phyloP scores from a whole-genome alignment of 192 early-diverging fungal genomes.

The Entomortierella beljakovae region DNA sequence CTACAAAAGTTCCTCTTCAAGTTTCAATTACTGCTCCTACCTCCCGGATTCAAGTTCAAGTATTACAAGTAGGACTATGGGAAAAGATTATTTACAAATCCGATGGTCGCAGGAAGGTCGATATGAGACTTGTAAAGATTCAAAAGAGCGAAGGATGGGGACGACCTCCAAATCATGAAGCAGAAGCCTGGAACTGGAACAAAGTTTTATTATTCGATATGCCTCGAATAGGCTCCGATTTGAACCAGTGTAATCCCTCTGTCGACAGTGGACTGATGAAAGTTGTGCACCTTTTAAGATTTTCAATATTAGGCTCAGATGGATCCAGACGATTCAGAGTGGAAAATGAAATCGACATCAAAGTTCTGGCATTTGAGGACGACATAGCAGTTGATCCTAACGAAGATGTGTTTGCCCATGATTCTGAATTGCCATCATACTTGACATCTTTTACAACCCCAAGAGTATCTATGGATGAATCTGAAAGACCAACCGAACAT shows the following conservation, averaged over 20 bases:
- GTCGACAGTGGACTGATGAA: slow-evolving; percentile 51
- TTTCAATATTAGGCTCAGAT: slow-evolving; percentile 40
- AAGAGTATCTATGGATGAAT: slow-evolving; percentile 48
- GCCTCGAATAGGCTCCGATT: slow-evolving; percentile 42
- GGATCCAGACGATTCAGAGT: slow-evolving; percentile 20
- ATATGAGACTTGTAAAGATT: slow-evolving; percentile 50
- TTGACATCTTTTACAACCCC: slow-evolving; percentile 47
- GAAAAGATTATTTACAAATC: slow-evolving; percentile 43
- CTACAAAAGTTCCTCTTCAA: slow-evolving; percentile 43
- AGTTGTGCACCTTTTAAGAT: slow-evolving; percentile 32
- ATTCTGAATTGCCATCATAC: slow-evolving; percentile 36
- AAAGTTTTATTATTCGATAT: slow-evolving; percentile 50
- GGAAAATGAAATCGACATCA: slow-evolving; percentile 48
- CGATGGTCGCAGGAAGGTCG: slow-evolving; percentile 45
- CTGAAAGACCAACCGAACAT: slow-evolving; percentile 38
- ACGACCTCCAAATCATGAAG: slow-evolving; percentile 5
- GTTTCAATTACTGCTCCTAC: slow-evolving; percentile 42
- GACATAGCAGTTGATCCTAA: slow-evolving; percentile 23
- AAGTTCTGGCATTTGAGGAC: slow-evolving; percentile 47
- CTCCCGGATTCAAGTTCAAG: slow-evolving; percentile 14
- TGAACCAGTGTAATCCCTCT: slow-evolving; percentile 44
- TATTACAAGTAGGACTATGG: slow-evolving; percentile 47
- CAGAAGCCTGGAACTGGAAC: slow-evolving; percentile 49
- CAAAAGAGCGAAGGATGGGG: slow-evolving; percentile 53
- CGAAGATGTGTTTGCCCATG: background rate